Percentiles rank a stretch among this genome's conserved stretches.
phyloP scores from a whole-genome alignment of 768 basidiomycete species.

The Rhodotorula paludigena region DNA sequence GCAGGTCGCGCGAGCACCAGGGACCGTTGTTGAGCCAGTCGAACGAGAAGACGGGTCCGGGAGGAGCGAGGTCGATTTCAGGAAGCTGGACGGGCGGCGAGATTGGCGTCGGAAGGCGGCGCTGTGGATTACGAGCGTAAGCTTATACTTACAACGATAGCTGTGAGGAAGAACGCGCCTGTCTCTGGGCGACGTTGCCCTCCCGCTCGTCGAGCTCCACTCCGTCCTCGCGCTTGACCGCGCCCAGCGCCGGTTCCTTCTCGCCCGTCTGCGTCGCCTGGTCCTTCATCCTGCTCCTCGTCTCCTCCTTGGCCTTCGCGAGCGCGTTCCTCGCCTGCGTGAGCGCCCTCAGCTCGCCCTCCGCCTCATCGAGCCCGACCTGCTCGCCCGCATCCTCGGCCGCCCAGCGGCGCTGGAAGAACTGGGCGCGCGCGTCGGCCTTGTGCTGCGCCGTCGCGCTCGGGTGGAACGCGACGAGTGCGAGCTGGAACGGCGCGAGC shows the following conservation, averaged over 20 bases:
- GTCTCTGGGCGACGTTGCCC: too few species aligned
- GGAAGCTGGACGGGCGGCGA: too few species aligned
- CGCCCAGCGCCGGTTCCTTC: too few species aligned
- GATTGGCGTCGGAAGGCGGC: neutral
- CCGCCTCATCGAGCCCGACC: neutral
- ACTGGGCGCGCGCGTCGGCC: neutral
- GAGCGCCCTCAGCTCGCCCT: neutral
- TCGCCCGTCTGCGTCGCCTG: neutral
- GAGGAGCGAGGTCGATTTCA: neutral
- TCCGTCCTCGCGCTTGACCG: neutral
- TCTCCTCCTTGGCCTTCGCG: neutral
- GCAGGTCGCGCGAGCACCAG: neutral
- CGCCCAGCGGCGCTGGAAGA: neutral
- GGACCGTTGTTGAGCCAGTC: neutral
- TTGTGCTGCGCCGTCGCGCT: neutral
- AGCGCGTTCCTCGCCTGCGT: neutral
- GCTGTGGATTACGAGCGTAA: too few species aligned
- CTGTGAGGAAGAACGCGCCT: too few species aligned
- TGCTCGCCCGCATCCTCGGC: neutral
- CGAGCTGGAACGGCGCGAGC: neutral
- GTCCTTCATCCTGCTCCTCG: neutral
- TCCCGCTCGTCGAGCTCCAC: too few species aligned
- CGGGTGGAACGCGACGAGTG: neutral
- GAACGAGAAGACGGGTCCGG: neutral
- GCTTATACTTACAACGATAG: too few species aligned